phyloP scores from a whole-genome alignment of 192 early-diverging fungal genomes.

The Mortierella alpina region DNA sequence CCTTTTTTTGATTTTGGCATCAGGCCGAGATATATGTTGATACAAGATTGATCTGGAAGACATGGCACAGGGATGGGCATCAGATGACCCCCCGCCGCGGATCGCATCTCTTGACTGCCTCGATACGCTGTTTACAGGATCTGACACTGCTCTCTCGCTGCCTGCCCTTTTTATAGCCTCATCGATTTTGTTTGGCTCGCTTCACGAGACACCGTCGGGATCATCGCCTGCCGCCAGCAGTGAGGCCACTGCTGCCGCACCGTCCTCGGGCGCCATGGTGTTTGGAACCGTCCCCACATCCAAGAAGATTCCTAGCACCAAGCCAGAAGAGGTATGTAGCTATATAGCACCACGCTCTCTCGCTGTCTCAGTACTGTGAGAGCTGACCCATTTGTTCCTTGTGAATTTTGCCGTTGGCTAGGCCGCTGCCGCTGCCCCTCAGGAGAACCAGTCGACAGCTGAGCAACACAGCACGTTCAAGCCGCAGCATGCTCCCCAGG shows the following conservation, averaged over 20 bases:
- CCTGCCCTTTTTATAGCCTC: conserved; percentile 11
- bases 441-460: neutral
- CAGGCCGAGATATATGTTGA: too few species aligned
- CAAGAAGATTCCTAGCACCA: conserved; percentile 31
- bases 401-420: neutral
- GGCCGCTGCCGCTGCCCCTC: conserved; percentile 10
- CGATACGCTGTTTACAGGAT: neutral
- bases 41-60: too few species aligned
- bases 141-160: neutral
- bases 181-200: conserved; percentile 56
- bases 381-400: neutral
- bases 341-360: neutral
- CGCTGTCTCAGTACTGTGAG: neutral
- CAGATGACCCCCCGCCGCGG: too few species aligned
- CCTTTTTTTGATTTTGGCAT: neutral
- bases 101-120: too few species aligned
- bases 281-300: conserved; percentile 52
- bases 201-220: conserved; percentile 50
- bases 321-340: conserved; percentile 24
- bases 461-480: conserved; percentile 38
- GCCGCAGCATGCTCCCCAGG: conserved; percentile 36
- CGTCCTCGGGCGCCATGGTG: conserved; percentile 23
- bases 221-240: conserved; percentile 24
- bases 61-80: too few species aligned
- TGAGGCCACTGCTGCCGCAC: conserved; percentile 25